These are phyloP conservation scores for Sparassis latifolia DNA, from an alignment of 1,284 basidiomycete species.

Conservation along the genomic window DNA sequence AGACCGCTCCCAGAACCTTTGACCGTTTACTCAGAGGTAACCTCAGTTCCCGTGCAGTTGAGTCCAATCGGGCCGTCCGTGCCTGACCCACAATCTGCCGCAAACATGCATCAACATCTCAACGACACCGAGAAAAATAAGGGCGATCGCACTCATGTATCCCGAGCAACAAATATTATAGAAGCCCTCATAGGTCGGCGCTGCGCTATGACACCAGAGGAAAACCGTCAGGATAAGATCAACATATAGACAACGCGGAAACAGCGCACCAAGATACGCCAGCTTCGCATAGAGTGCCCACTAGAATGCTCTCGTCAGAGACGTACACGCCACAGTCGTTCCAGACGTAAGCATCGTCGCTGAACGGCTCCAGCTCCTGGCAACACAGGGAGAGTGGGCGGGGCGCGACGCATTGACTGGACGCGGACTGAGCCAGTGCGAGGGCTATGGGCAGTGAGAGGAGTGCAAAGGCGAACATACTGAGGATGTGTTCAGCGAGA, in stretches of 20 bases:
- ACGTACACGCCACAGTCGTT: constrained; percentile 1
- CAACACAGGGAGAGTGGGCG: constrained; percentile 2
- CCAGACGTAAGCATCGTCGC: constrained; percentile 3
- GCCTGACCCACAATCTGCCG: neutral
- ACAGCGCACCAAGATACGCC: neutral
- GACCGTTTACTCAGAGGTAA: neutral
- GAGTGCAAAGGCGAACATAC: too few species aligned
- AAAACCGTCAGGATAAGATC: neutral
- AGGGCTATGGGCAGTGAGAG: neutral
- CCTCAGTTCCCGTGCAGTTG: neutral
- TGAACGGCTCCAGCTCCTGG: neutral
- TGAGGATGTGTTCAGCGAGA: too few species aligned
- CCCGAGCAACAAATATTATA: neutral
- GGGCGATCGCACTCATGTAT: neutral
- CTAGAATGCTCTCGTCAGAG: constrained; percentile 1
- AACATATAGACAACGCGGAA: neutral
- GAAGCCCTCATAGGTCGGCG: constrained; percentile 1
- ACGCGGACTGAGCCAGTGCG: neutral
- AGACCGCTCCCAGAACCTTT: too few species aligned
- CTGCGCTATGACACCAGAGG: neutral
- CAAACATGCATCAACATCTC: too few species aligned
- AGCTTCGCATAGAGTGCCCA: constrained; percentile 2
- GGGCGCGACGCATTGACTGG: neutral
- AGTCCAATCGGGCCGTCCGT: neutral
- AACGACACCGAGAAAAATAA: too few species aligned